Base-by-base conservation (phyloP, 225 moss, liverwort and hornwort species). In the Sphagnum tenellum region DNA sequence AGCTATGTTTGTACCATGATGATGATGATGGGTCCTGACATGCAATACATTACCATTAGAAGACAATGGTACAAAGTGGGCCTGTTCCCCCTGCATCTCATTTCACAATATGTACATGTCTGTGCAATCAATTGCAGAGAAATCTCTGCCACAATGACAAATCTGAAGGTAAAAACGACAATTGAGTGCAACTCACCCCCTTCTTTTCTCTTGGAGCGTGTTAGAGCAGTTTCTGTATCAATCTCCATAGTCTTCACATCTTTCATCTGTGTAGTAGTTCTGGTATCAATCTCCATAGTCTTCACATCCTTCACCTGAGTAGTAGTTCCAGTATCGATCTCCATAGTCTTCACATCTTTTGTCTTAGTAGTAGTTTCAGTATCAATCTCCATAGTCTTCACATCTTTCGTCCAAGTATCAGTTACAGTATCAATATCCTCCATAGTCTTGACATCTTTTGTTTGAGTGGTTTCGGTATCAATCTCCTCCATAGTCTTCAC, bases 261-360 rank as follows among this genome's bases (percentile, higher is more conserved):
- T 72, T 85, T 87, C 44, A 47, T 8, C 46, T 67, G 29, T 0
- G 29, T 29, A 29, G 29, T 29, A 45, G 45, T 68, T 61, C 89
- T 89, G 56, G 80, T 79, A 78, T 98, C 93, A 66, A 90, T 85
- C 53, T 92, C 87, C 96, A 88, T 90, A 11, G 88, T 72, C 48
- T 81, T 90, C 12, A 70, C 76, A 48, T 83, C 84, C 70, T 85
- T 87, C 44, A 47, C 8, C 46, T 67, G 29, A 29, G 29, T 29
- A 29, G 1, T 29, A 45, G 45, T 68, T 61, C 89, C 90, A 57
- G 80, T 79, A 78, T 98, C 93, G 65, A 90, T 85, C 53, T 92
- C 87, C 96, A 88, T 90, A 11, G 88, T 72, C 48, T 81, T 90
- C 12, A 70, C 76, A 48, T 83, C 84, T 72, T 85, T 87, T 44